phyloP scores from a whole-genome alignment of 306 rosid genomes.

The Cicer pinnatifidum region DNA sequence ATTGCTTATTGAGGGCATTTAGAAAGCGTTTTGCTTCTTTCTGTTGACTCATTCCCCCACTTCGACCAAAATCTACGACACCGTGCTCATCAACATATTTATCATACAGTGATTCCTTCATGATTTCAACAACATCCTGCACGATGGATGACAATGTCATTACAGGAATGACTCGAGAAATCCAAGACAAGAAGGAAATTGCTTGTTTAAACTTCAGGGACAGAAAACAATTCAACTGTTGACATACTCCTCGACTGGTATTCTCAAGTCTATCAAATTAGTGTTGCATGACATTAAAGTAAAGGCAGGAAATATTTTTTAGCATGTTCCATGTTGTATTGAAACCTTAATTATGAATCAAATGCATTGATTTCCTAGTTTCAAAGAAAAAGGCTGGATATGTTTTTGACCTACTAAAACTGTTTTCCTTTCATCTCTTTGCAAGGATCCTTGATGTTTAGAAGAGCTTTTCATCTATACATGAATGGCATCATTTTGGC shows the following conservation, averaged over 20 bases:
- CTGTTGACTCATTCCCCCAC: constrained; percentile 99
- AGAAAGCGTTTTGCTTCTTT: constrained; percentile 93
- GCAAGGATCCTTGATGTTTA: neutral
- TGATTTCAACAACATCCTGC: constrained; percentile 98
- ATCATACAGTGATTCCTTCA: constrained; percentile 93
- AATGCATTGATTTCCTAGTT: neutral
- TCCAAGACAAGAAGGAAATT: constrained; percentile 37
- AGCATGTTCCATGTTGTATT: neutral
- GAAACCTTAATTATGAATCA: neutral
- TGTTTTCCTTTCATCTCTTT: constrained; percentile 3
- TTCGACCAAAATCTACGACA: constrained; percentile 88
- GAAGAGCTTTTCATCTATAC: constrained; percentile 6
- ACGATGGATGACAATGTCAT: constrained; percentile 21
- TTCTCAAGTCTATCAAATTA: constrained; percentile 1
- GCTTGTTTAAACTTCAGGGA: constrained; percentile 30
- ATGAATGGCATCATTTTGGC: neutral
- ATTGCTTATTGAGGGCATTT: constrained; percentile 88
- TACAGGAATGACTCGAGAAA: constrained; percentile 37
- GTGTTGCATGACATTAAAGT: neutral
- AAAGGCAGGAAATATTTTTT: neutral
- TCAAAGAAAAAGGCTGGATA: neutral
- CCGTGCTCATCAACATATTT: constrained; percentile 94
- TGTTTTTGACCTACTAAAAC: neutral
- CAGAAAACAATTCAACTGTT: constrained; percentile 31
- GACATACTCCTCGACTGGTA: constrained; percentile 19